phyloP scores from a whole-genome alignment of 2,329 filamentous ascomycete genomes.

The Diaporthe citri region DNA sequence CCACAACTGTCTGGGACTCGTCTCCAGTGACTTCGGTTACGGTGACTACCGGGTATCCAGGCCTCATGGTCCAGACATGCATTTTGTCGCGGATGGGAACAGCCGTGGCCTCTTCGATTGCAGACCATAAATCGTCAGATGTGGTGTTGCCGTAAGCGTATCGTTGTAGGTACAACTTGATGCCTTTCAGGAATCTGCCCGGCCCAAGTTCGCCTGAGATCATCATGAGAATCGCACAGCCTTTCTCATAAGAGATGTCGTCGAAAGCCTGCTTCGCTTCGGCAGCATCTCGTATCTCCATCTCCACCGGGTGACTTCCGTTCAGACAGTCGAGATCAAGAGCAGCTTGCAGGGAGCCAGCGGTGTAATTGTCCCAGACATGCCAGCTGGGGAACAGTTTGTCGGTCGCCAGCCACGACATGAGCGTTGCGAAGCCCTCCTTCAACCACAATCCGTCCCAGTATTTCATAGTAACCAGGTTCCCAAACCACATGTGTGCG shows the following conservation, averaged over 20 bases:
- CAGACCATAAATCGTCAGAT: constrained; percentile 91
- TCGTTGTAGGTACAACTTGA: constrained; percentile 87
- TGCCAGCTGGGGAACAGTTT: constrained; percentile 96
- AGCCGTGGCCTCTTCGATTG: constrained; percentile 87
- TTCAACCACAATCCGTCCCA: constrained; percentile 98
- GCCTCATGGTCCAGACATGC: constrained; percentile 94
- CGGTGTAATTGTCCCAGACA: constrained; percentile 96
- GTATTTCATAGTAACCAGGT: constrained; percentile 97
- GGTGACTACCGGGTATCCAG: constrained; percentile 93
- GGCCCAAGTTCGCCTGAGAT: constrained; percentile 90
- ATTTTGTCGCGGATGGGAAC: constrained; percentile 89
- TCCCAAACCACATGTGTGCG: constrained; percentile 98
- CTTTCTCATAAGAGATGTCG: constrained; percentile 95
- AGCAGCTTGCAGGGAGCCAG: constrained; percentile 92
- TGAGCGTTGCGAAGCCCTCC: constrained; percentile 98
- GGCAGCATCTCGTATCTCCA: constrained; percentile 90
- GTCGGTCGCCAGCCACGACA: constrained; percentile 93
- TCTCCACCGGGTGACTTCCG: constrained; percentile 94
- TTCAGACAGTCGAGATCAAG: constrained; percentile 91
- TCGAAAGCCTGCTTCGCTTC: constrained; percentile 99
- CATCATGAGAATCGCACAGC: constrained; percentile 96
- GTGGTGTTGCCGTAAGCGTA: constrained; percentile 92
- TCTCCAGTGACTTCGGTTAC: constrained; percentile 80
- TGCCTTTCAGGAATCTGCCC: constrained; percentile 89
- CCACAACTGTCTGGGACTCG: neutral